phyloP scores from a whole-genome alignment of 2,329 filamentous ascomycete genomes.

The Ceratocystis destructans region DNA sequence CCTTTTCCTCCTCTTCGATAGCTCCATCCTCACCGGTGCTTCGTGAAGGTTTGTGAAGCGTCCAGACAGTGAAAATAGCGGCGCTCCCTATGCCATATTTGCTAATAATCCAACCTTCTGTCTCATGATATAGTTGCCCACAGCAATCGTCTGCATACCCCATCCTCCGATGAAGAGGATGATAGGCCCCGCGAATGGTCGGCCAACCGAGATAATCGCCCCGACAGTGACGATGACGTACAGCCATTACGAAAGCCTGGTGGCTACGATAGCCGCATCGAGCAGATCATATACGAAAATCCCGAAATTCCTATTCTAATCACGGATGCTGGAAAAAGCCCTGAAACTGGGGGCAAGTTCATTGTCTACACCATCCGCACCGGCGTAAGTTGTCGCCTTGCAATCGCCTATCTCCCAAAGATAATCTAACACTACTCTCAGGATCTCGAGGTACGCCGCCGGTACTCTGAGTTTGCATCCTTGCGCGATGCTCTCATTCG shows the following conservation, averaged over 20 bases:
- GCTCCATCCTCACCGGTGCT: constrained; percentile 50
- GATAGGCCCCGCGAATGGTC: constrained; percentile 4
- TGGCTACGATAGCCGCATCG: constrained; percentile 86
- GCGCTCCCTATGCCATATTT: background rate
- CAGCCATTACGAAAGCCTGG: constrained; percentile 58
- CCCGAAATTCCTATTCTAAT: constrained; percentile 82
- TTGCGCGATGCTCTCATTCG: constrained; percentile 76
- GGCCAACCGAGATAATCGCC: constrained; percentile 25
- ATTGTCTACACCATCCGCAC: constrained; percentile 97
- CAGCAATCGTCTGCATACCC: constrained; percentile 11
- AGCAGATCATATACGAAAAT: constrained; percentile 94
- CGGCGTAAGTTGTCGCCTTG: constrained; percentile 45
- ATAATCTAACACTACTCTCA: constrained; percentile 28
- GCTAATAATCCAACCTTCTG: background rate
- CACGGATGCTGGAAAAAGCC: constrained; percentile 87
- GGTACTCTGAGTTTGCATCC: constrained; percentile 94
- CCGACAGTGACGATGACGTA: constrained; percentile 32
- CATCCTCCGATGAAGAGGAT: constrained; percentile 15
- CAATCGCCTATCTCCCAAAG: constrained; percentile 5
- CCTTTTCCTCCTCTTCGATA: constrained; percentile 50
- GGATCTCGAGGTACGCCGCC: constrained; percentile 87
- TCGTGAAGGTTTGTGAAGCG: constrained; percentile 40
- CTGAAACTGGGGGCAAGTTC: constrained; percentile 79
- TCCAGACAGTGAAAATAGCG: background rate
- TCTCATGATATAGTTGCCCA: constrained; percentile 5